phyloP scores from a whole-genome alignment of 148 eudicot genomes.

The Fagopyrum esculentum region DNA sequence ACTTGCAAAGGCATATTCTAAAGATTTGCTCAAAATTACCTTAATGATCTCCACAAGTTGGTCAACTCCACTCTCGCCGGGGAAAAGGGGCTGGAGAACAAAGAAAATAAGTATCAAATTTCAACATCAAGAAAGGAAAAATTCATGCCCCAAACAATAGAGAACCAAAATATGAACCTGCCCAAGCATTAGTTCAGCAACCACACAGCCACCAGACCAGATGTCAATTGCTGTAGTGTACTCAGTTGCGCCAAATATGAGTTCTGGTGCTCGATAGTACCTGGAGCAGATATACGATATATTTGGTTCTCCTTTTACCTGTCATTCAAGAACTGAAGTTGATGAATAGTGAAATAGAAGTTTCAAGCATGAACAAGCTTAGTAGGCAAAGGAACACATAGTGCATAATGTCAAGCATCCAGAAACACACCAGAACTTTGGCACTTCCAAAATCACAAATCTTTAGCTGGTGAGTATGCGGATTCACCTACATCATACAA shows the following conservation, averaged over 20 bases:
- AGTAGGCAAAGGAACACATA: not conserved
- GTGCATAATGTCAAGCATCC: not conserved
- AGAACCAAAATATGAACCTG: slow-evolving; percentile 8
- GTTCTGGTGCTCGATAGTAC: slow-evolving; percentile 20
- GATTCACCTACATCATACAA: slow-evolving; percentile 14
- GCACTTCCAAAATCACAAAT: slow-evolving; percentile 21
- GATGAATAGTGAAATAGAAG: not conserved
- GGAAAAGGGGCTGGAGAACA: slow-evolving; percentile 17
- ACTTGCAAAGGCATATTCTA: not conserved
- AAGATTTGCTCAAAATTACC: not conserved
- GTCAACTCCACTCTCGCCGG: slow-evolving; percentile 22
- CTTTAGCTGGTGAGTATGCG: slow-evolving; percentile 19
- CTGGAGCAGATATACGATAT: slow-evolving; percentile 20
- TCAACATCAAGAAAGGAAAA: not conserved
- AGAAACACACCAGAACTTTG: slow-evolving; percentile 14
- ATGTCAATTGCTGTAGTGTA: slow-evolving; percentile 21
- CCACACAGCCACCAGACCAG: slow-evolving; percentile 21
- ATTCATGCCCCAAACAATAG: not conserved
- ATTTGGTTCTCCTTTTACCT: slow-evolving; percentile 19
- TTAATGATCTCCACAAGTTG: slow-evolving; percentile 22
- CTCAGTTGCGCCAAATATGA: slow-evolving; percentile 21
- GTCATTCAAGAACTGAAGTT: slow-evolving; percentile 3
- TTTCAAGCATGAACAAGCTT: not conserved
- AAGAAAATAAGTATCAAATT: not conserved
- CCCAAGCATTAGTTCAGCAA: slow-evolving; percentile 19